These are phyloP conservation scores for Eruca vesicaria DNA, from an alignment of 441 rosid species.

Conservation along the genomic window DNA sequence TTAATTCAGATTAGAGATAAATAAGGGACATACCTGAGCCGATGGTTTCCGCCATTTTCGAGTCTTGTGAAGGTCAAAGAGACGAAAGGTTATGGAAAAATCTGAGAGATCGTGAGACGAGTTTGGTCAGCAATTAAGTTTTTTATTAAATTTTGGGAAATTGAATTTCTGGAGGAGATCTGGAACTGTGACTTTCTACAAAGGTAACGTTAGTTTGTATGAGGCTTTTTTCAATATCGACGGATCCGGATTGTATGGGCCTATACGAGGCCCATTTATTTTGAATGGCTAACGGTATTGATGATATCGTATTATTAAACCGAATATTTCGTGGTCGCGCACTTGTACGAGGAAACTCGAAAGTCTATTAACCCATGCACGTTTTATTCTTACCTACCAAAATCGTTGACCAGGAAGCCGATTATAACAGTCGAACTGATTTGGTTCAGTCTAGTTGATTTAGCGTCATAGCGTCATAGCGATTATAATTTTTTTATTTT, in stretches of 20 bases:
- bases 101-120: neutral
- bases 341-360: neutral
- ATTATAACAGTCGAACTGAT: neutral
- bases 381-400: neutral
- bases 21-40: conserved; percentile 9
- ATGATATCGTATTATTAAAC: neutral
- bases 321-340: neutral
- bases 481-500: neutral
- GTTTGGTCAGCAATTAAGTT: conserved; percentile 1
- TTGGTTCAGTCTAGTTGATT: neutral
- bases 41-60: conserved; percentile 30
- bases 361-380: neutral
- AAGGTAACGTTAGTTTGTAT: too few species aligned
- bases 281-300: neutral
- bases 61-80: neutral
- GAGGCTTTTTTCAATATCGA: neutral
- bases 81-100: neutral
- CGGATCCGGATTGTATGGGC: neutral
- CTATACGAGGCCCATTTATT: neutral
- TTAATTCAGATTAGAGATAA: neutral
- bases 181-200: too few species aligned
- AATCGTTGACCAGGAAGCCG: neutral
- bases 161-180: neutral
- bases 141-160: neutral
- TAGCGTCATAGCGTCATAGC: too few species aligned